Evolutionary conservation across 305 asterid genomes (phyloP).

Genomic region (Fraxinus greggii): DNA sequence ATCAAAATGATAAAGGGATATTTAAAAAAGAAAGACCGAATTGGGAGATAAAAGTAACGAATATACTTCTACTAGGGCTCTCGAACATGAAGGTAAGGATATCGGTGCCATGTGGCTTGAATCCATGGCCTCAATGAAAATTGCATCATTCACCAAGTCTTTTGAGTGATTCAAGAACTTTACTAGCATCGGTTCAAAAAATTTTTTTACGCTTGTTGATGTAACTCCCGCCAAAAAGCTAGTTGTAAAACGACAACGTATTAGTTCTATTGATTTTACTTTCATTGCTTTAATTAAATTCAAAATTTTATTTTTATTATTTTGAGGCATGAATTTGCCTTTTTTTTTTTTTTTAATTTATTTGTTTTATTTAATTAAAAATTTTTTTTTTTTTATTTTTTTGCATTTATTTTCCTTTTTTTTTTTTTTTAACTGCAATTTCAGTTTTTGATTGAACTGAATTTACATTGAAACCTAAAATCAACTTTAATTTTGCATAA

Average conservation of each 20-base stretch:
- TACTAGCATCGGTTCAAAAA: slow-evolving; percentile 79
- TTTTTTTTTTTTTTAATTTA: too few species aligned
- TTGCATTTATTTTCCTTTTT: too few species aligned
- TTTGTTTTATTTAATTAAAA: too few species aligned
- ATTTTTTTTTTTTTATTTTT: too few species aligned
- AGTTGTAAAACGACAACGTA: neutral
- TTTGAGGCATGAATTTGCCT: neutral
- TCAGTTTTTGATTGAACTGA: too few species aligned
- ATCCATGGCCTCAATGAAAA: slow-evolving; percentile 88
- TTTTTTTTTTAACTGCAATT: too few species aligned
- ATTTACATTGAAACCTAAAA: too few species aligned
- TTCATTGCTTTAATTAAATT: neutral
- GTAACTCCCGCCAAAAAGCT: neutral
- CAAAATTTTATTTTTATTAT: neutral
- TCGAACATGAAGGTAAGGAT: slow-evolving; percentile 89
- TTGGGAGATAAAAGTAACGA: neutral
- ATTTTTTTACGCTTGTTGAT: neutral
- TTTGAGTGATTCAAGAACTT: slow-evolving; percentile 69
- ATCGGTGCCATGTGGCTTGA: slow-evolving; percentile 88
- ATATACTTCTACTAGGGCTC: slow-evolving; percentile 60
- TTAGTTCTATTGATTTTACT: neutral
- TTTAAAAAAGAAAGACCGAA: neutral
- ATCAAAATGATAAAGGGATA: neutral
- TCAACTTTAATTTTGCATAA: too few species aligned
- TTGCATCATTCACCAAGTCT: slow-evolving; percentile 76